Evolutionary conservation across 2,329 filamentous ascomycete species (phyloP).

Genomic region (Helotiales sp.): DNA sequence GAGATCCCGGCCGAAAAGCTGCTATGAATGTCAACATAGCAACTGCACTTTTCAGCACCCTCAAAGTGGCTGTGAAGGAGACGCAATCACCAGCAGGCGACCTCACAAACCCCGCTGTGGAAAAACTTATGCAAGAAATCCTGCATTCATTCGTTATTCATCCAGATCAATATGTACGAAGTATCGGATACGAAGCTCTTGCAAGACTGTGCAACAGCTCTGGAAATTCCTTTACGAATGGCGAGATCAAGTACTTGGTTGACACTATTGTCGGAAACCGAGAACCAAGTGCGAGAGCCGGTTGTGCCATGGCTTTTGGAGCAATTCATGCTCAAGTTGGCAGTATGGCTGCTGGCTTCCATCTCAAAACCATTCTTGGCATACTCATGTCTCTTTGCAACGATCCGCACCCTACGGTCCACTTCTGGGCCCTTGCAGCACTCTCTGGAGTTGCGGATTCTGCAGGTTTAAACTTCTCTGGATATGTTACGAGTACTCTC

Average conservation of each 20-base stretch:
- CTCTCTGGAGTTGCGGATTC: conserved; percentile 87
- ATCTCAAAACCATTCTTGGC: conserved; percentile 95
- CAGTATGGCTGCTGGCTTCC: conserved; percentile 95
- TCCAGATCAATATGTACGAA: conserved; percentile 83
- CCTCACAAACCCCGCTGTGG: conserved; percentile 74
- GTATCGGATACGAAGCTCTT: conserved; percentile 81
- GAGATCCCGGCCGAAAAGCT: conserved; percentile 85
- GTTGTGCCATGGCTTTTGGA: conserved; percentile 91
- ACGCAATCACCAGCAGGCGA: conserved; percentile 74
- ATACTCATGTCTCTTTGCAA: conserved; percentile 98
- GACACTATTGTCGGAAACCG: conserved; percentile 94
- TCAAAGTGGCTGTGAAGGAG: conserved; percentile 85
- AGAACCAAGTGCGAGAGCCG: conserved; percentile 90
- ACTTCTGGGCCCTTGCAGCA: conserved; percentile 95
- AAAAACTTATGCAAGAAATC: conserved; percentile 82
- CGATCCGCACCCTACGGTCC: conserved; percentile 91
- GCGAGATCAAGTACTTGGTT: conserved; percentile 87
- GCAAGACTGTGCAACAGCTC: conserved; percentile 78
- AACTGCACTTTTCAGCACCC: conserved; percentile 76
- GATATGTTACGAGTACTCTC: conserved; percentile 86
- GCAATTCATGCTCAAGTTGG: conserved; percentile 95
- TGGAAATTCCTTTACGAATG: conserved; percentile 86
- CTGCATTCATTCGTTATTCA: conserved; percentile 75
- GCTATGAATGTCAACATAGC: conserved; percentile 92
- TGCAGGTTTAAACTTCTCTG: conserved; percentile 88